phyloP scores from a whole-genome alignment of 176 grass and related monocot species.

The Zoysia japonica region DNA sequence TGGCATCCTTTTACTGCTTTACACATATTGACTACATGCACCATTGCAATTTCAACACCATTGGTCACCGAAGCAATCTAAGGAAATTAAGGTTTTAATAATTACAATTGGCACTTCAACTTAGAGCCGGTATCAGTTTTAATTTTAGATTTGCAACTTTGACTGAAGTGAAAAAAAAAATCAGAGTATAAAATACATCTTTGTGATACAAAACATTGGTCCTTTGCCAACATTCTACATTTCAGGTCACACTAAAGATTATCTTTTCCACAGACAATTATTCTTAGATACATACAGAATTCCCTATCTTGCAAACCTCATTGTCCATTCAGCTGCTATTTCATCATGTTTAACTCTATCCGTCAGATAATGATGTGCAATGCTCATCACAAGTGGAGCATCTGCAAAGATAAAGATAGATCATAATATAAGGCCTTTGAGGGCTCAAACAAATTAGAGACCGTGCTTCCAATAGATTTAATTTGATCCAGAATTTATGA shows the following conservation, averaged over 20 bases:
- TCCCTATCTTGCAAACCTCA: slow-evolving; percentile 79
- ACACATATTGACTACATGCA: slow-evolving; percentile 26
- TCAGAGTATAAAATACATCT: slow-evolving; percentile 13
- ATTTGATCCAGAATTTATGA: neutral
- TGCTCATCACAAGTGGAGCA: slow-evolving; percentile 47
- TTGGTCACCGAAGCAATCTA: neutral
- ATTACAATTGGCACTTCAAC: neutral
- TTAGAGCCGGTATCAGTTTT: neutral
- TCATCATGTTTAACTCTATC: slow-evolving; percentile 77
- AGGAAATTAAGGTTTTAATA: neutral
- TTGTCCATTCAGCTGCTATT: slow-evolving; percentile 88
- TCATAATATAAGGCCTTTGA: neutral
- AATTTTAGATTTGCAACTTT: neutral
- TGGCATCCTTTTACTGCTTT: neutral
- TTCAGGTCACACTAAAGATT: slow-evolving; percentile 18
- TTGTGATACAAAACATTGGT: slow-evolving; percentile 31
- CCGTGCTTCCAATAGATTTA: neutral
- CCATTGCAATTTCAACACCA: neutral
- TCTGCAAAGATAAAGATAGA: slow-evolving; percentile 58
- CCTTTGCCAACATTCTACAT: slow-evolving; percentile 39
- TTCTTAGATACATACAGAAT: slow-evolving; percentile 33
- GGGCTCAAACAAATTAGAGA: slow-evolving; percentile 15
- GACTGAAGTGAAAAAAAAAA: slow-evolving; percentile 36
- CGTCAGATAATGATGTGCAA: slow-evolving; percentile 66
- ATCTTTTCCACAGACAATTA: slow-evolving; percentile 38